Conservation (phyloP, 441 rosid species). For the Eruca vesicaria region DNA sequence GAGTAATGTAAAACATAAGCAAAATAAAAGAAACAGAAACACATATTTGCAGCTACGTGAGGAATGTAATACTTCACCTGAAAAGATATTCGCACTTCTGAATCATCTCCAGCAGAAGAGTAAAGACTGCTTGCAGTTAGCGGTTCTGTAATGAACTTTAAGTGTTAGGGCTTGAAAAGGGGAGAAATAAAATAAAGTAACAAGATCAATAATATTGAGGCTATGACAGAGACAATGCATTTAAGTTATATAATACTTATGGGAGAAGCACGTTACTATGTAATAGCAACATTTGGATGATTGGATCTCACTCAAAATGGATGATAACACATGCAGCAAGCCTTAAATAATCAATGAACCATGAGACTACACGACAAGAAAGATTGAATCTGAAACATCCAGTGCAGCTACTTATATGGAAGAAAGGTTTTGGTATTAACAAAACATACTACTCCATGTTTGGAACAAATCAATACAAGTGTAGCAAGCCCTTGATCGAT, state of each 20-base stretch:
- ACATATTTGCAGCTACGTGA: background rate
- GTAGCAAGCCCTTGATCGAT: conserved; percentile 5
- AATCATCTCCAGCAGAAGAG: conserved; percentile 41
- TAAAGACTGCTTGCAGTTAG: conserved; percentile 52
- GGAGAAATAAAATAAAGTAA: background rate
- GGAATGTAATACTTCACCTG: conserved; percentile 51
- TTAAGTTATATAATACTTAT: conserved; percentile 18
- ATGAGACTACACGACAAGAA: conserved; percentile 14
- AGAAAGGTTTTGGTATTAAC: background rate
- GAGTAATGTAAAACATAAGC: conserved; percentile 21
- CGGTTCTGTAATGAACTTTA: conserved; percentile 61
- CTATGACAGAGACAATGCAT: conserved; percentile 25
- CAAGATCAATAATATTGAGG: background rate
- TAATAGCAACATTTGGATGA: background rate
- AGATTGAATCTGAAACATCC: background rate
- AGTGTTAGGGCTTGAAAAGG: conserved; percentile 24
- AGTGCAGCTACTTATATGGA: conserved; percentile 15
- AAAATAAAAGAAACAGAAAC: conserved; percentile 12
- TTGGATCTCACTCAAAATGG: conserved; percentile 4
- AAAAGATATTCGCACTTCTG: conserved; percentile 74
- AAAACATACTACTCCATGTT: background rate
- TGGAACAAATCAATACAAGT: background rate
- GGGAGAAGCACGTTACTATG: conserved; percentile 1
- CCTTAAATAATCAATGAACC: background rate
- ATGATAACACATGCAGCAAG: conserved; percentile 8